These are phyloP conservation scores for Lactarius evosmus DNA, from an alignment of 768 basidiomycete genomes.

Conservation along the genomic window DNA sequence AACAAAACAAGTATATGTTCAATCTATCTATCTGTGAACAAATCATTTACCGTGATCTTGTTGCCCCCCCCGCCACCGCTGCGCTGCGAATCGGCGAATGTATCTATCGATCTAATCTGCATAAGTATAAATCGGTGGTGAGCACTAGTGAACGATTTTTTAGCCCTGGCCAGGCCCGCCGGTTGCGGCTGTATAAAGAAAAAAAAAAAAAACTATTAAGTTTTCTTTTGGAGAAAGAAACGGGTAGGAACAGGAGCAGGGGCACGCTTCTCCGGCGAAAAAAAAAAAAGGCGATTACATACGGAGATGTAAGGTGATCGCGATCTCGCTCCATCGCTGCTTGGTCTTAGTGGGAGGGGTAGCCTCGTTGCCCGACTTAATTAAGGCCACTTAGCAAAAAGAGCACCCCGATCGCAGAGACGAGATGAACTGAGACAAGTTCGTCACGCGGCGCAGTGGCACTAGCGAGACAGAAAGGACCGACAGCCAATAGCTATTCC, in stretches of 20 bases:
- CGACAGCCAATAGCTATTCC: too few relatives aligned
- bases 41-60: not conserved
- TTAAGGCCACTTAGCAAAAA: not conserved
- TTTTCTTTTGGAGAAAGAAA: not conserved
- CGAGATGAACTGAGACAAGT: not conserved
- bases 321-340: not conserved
- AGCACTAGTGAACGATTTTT: not conserved
- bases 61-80: not conserved
- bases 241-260: not conserved
- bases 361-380: not conserved
- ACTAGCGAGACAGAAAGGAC: not conserved
- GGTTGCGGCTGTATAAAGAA: not conserved
- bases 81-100: not conserved
- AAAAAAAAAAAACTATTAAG: too few relatives aligned
- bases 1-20: not conserved
- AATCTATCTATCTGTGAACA: not conserved
- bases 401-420: not conserved
- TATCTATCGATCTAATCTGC: not conserved
- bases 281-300: not conserved
- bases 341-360: not conserved
- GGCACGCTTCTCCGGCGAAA: not conserved
- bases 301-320: constrained; percentile 1
- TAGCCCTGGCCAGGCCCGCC: too few relatives aligned
- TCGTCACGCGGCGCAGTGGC: not conserved
- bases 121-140: not conserved